Evolutionary conservation across 306 rosid genomes (phyloP).

Genomic region (Heteromeles arbutifolia): DNA sequence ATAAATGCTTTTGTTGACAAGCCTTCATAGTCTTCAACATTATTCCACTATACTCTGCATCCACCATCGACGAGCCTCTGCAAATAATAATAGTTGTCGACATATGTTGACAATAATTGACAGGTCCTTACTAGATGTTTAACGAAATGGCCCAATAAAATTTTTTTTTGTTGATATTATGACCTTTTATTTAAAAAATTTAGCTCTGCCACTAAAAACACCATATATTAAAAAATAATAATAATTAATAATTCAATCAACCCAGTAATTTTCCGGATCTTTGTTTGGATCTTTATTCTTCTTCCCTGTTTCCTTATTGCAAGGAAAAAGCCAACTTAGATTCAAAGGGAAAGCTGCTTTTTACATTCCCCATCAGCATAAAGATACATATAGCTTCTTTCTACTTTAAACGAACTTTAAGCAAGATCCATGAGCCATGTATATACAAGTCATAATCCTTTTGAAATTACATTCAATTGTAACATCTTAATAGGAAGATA

Average conservation of each 20-base stretch:
- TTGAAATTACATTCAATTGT: background rate
- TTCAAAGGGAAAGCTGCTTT: background rate
- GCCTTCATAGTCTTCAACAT: too few relatives aligned
- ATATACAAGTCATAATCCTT: background rate
- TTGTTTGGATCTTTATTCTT: background rate
- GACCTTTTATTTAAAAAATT: too few relatives aligned
- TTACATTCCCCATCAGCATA: background rate
- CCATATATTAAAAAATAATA: too few relatives aligned
- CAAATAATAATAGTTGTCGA: too few relatives aligned
- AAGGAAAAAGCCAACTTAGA: background rate
- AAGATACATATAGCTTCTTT: background rate
- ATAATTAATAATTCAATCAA: background rate
- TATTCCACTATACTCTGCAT: too few relatives aligned
- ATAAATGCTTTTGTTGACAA: too few relatives aligned
- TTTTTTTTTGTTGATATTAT: too few relatives aligned
- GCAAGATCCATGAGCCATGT: background rate
- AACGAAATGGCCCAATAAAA: too few relatives aligned
- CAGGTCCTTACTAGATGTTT: too few relatives aligned
- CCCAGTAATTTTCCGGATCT: background rate
- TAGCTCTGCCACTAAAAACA: too few relatives aligned
- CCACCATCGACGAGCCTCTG: too few relatives aligned
- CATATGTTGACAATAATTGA: too few relatives aligned
- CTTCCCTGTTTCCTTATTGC: background rate
- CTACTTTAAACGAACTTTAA: background rate
- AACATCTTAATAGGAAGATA: background rate